phyloP scores from a whole-genome alignment of 805 yeast genomes.

The Lachancea sp. region DNA sequence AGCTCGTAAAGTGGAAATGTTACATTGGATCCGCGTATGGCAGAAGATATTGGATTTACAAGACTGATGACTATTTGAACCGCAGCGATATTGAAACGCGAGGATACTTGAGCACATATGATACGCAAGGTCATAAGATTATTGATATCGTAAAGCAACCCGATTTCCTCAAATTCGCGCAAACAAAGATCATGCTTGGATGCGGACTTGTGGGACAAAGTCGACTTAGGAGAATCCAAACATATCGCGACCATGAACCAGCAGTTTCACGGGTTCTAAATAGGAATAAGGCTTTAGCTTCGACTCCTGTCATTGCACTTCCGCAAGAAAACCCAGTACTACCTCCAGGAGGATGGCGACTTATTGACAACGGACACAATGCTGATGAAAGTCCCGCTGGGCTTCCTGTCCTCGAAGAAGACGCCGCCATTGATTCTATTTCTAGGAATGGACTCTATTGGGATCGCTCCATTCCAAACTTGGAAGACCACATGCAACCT shows the following conservation, averaged over 20 bases:
- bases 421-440: neutral
- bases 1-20: constrained; percentile 29
- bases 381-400: constrained; percentile 1
- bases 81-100: constrained; percentile 30
- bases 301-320: constrained; percentile 13
- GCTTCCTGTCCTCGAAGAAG: neutral
- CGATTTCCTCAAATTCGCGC: constrained; percentile 36
- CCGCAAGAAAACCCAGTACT: constrained; percentile 22
- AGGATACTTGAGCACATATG: constrained; percentile 47
- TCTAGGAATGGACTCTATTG: constrained; percentile 25
- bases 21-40: constrained; percentile 43
- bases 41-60: constrained; percentile 75
- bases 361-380: constrained; percentile 22
- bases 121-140: constrained; percentile 59
- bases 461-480: constrained; percentile 30
- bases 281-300: constrained; percentile 25
- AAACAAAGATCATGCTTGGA: constrained; percentile 36
- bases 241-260: constrained; percentile 30
- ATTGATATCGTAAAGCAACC: constrained; percentile 36
- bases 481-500: constrained; percentile 5
- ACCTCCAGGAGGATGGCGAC: constrained; percentile 34
- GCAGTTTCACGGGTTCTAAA: constrained; percentile 31
- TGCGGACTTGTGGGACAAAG: constrained; percentile 31
- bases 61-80: constrained; percentile 33
- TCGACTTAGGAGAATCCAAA: constrained; percentile 23